phyloP scores from a whole-genome alignment of 2,329 filamentous ascomycete species.

The Alternaria sp. region DNA sequence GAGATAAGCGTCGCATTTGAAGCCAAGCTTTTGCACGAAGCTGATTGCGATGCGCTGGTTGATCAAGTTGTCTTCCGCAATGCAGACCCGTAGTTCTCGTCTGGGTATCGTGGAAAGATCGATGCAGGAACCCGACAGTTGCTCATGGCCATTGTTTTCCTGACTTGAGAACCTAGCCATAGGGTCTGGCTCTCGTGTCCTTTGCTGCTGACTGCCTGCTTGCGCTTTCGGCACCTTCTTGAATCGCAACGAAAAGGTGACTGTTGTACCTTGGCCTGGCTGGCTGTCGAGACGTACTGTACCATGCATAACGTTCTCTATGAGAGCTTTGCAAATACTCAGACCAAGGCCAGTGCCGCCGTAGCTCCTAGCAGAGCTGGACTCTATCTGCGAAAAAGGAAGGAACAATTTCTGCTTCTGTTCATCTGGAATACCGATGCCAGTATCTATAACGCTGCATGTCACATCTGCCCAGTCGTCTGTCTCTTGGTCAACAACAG shows the following conservation, averaged over 20 bases:
- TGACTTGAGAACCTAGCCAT: constrained; percentile 63
- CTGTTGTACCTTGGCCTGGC: constrained; percentile 72
- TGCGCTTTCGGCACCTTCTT: constrained; percentile 75
- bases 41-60: constrained; percentile 94
- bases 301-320: constrained; percentile 90
- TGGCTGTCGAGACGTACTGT: constrained; percentile 81
- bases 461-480: constrained; percentile 74
- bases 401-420: constrained; percentile 86
- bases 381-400: constrained; percentile 91
- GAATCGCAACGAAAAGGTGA: constrained; percentile 84
- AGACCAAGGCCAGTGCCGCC: constrained; percentile 89
- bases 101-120: constrained; percentile 73
- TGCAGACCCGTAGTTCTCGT: constrained; percentile 83
- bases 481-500: constrained; percentile 74
- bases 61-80: constrained; percentile 94
- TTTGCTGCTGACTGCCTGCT: constrained; percentile 51
- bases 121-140: constrained; percentile 44
- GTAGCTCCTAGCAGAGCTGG: constrained; percentile 87
- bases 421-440: constrained; percentile 86
- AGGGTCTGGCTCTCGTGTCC: constrained; percentile 57
- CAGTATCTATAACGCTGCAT: constrained; percentile 87
- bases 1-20: constrained; percentile 85
- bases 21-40: constrained; percentile 85
- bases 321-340: constrained; percentile 92
- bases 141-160: constrained; percentile 53